Base-by-base conservation (phyloP, 805 yeast genomes). In the Metschnikowia lochheadii region DNA sequence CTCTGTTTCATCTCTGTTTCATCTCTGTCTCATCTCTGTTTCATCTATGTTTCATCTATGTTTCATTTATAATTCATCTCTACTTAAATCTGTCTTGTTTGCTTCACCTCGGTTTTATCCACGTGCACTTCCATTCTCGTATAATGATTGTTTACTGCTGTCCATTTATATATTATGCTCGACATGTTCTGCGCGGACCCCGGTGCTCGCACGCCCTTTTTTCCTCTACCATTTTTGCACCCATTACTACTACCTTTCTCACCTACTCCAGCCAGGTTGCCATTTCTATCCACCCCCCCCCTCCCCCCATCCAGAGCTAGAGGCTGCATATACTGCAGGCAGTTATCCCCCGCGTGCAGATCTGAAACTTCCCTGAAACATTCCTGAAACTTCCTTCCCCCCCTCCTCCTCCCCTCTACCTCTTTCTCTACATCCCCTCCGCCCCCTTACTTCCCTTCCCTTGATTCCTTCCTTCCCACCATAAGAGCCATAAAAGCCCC, bases 151-250 rank as follows among this genome's bases (percentile, higher is more conserved):
- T 26, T 26, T 26, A 26, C 29, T 26, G 29, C 11, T 26, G 29
- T 26, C 29, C 11, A 26, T 4, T 10, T 26, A 18, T 18, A 18
- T 18, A 26, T 26, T 26, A 26, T 26, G 29, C 29, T 26, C 29
- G 29, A 11, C 29, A 26, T 26, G 29, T 26, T 26, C 29, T 26
- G 29, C 29, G 29, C 40, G 17, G 5, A 2, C 17, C 31, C 6
- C 31, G 32, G 46, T 23, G 32, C 40, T 40, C 40, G 33, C 46
- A 44, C 46, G 23, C 5, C 46, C 11, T 47, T 56, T 56, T 51
- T 44, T 46, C 39, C 57, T 49, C 56, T 42, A 45, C 47, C 45
- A 45, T 50, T 55, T 56, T 56, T 56, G 60, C 60, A 56, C 60
- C 60, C 60, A 56, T 49, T 50, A 40, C 21, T 35, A 14, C 36